These are phyloP conservation scores for Calonectria pseudoreteaudii DNA, from an alignment of 2,329 filamentous ascomycete species.

Conservation along the genomic window DNA sequence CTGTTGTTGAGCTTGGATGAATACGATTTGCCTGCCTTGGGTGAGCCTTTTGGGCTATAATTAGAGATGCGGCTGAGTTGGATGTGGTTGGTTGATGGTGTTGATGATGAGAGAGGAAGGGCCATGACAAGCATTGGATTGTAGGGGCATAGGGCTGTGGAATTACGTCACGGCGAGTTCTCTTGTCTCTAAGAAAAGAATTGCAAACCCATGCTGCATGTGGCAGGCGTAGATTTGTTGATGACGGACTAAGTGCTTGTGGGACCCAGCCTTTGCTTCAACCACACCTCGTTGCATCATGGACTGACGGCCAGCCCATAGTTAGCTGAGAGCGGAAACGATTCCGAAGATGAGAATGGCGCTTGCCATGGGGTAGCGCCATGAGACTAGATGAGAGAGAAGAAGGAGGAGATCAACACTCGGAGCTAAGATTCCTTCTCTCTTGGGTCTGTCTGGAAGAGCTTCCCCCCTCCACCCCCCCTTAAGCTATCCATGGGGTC, in stretches of 20 bases:
- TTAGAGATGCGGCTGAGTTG: not conserved
- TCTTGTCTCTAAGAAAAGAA: not conserved
- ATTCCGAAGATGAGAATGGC: slow-evolving; percentile 6
- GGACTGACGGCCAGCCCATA: not conserved
- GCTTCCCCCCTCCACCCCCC: not conserved
- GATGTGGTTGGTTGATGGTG: slow-evolving; percentile 7
- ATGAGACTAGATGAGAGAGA: not conserved
- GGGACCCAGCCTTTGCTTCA: not conserved
- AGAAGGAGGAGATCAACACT: not conserved
- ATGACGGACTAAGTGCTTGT: not conserved
- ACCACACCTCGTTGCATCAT: not conserved
- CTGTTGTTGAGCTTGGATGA: not conserved
- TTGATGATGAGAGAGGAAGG: not conserved
- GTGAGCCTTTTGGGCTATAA: not conserved
- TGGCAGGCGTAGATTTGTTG: not conserved
- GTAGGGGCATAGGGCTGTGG: not conserved
- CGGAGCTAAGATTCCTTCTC: not conserved
- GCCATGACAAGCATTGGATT: not conserved
- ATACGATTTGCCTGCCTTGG: not conserved
- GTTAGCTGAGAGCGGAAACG: not conserved
- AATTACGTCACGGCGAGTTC: not conserved
- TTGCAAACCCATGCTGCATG: not conserved
- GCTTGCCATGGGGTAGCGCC: not conserved
- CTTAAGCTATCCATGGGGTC: not conserved
- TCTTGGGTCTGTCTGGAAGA: not conserved